Base-by-base conservation (phyloP, 2,329 filamentous ascomycete genomes). In the Cercospora zeina region DNA sequence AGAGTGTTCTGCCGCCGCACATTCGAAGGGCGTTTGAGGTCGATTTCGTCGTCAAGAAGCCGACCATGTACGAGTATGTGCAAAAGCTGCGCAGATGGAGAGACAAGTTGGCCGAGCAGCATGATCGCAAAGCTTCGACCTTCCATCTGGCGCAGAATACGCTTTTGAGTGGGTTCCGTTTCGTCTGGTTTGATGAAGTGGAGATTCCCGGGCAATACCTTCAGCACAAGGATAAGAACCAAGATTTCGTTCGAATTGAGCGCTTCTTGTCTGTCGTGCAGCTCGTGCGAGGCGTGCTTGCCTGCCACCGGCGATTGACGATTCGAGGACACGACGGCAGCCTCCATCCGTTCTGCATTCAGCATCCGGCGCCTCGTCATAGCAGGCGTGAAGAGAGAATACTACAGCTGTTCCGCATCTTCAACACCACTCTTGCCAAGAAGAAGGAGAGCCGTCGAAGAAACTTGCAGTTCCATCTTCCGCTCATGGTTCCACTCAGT, bases 41-140 rank as follows among this genome's bases (percentile, higher is more conserved):
- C n/a, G 95, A 99, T 77, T 99, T 99, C 76, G 95, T 99, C 13
- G 82, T 86, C 59, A 90, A 93, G 73, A 97, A 96, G 77, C 96
- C 95, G 2, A 97, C 93, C 1, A 97, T 99, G 92, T 89, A 90
- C 74, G 93, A 97, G 75, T 99, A 99, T 79, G 97, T 99, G 65
- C 91, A 96, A 76, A 97, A 97, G 76, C 82, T 99, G 57, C 89
- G 95, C 50, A 89, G 88, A 69, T 99, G 95, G 95, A 87, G 96
- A 58, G 95, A 97, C 78, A 95, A 96, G 75, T 97, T 99, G 70
- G 95, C 97, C 75, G 93, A 97, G 80, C 96, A 96, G 76, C 86
- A 99, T 54, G 95, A 99, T 74, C 89, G 93, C 19, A 86, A 95
- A 55, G 82, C 87, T 39, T 84, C 87, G 27, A 86, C 83, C 45